Conservation (phyloP, 2,329 filamentous ascomycete genomes). For the Cryphonectria radicalis region DNA sequence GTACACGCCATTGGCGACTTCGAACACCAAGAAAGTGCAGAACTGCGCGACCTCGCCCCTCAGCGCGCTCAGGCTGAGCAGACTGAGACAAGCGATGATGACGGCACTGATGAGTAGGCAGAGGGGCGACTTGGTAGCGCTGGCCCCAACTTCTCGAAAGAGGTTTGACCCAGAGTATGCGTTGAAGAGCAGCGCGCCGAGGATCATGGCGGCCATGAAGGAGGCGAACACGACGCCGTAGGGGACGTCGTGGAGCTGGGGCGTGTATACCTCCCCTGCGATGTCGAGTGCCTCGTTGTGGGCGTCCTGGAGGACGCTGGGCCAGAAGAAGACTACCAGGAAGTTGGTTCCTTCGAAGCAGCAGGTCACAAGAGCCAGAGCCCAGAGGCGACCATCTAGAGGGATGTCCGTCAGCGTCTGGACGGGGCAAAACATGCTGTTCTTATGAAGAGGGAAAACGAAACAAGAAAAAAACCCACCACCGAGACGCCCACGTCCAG, state of each 20-base stretch:
- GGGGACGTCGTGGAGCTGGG: slow-evolving; percentile 23
- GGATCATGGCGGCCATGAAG: slow-evolving; percentile 46
- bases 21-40: slow-evolving; percentile 37
- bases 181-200: slow-evolving; percentile 31
- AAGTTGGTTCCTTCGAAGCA: slow-evolving; percentile 43
- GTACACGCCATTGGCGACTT: slow-evolving; percentile 41
- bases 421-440: neutral
- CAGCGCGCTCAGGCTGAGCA: slow-evolving; percentile 32
- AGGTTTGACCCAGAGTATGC: neutral
- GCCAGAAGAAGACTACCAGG: slow-evolving; percentile 41
- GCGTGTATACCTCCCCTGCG: slow-evolving; percentile 10
- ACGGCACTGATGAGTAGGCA: slow-evolving; percentile 35
- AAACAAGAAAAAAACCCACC: slow-evolving; percentile 6
- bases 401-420: neutral
- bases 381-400: slow-evolving; percentile 37
- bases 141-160: neutral
- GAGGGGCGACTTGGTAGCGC: slow-evolving; percentile 8
- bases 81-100: slow-evolving; percentile 33
- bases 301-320: slow-evolving; percentile 38
- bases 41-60: slow-evolving; percentile 35
- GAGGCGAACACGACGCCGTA: slow-evolving; percentile 56
- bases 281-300: slow-evolving; percentile 25
- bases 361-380: slow-evolving; percentile 40
- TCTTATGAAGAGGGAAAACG: neutral
- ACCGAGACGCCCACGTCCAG: slow-evolving; percentile 17